Percentiles rank a stretch among this genome's conserved stretches.
Conservation (phyloP, 345 rosid species). For the Brassica nigra region DNA sequence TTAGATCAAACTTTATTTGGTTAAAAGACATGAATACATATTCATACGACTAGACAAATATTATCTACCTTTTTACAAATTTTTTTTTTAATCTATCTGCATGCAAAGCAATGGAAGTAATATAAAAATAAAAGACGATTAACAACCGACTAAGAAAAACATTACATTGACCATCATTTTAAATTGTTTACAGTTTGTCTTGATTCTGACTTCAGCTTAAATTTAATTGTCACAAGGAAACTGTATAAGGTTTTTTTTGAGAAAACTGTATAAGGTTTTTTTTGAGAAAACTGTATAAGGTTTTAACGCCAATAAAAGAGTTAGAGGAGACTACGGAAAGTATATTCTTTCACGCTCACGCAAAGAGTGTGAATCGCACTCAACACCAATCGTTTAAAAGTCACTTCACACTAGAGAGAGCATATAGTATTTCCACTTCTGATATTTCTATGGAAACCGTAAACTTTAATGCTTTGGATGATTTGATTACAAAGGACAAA, state of each 20-base stretch:
- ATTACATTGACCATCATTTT: not conserved
- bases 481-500: not conserved
- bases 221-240: not conserved
- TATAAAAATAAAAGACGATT: not conserved
- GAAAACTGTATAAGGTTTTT: not conserved
- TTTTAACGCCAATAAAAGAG: too few species aligned
- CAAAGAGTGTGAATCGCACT: not conserved
- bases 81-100: not conserved
- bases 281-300: not conserved
- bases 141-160: not conserved
- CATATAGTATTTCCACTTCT: slow-evolving; percentile 10
- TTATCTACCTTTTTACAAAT: too few species aligned
- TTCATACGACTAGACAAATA: too few species aligned
- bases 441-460: not conserved
- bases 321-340: not conserved
- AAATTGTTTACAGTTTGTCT: not conserved
- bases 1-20: not conserved
- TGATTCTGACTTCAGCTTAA: not conserved
- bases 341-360: not conserved
- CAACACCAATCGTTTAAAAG: not conserved
- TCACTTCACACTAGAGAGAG: not conserved
- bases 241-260: too few species aligned
- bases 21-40: not conserved
- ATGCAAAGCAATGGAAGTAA: not conserved
- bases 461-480: slow-evolving; percentile 4